Percentiles rank a stretch among this genome's conserved stretches.
Conservation (phyloP, 352 stramenopile genomes). For the Globisporangium nunn region DNA sequence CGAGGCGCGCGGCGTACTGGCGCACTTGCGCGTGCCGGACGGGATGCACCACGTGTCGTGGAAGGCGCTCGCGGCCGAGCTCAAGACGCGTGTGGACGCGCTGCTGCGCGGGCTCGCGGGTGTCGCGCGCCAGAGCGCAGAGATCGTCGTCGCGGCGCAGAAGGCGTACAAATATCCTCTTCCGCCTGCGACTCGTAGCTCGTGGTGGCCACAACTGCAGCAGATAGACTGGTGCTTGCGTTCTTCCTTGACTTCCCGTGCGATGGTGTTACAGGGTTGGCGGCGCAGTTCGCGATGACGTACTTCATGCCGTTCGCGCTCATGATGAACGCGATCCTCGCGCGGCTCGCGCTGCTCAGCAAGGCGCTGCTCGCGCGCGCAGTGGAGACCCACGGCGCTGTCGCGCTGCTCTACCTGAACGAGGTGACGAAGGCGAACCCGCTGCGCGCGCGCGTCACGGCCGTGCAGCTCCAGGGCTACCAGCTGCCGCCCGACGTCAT, state of each 20-base stretch:
- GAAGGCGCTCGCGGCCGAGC: constrained; percentile 53
- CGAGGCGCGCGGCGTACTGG: constrained; percentile 32
- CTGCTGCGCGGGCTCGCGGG: constrained; percentile 39
- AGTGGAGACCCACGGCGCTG: constrained; percentile 58
- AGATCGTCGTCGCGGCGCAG: constrained; percentile 50
- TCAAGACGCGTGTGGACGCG: constrained; percentile 47
- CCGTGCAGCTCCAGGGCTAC: constrained; percentile 67
- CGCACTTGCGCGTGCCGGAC: constrained; percentile 30
- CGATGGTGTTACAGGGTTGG: constrained; percentile 26
- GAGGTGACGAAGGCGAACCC: constrained; percentile 79
- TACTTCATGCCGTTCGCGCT: constrained; percentile 86
- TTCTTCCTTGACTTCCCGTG: constrained; percentile 5
- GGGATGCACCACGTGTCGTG: constrained; percentile 71
- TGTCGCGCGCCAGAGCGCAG: constrained; percentile 19
- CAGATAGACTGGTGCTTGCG: not conserved
- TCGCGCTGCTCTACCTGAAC: constrained; percentile 71
- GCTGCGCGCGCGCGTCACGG: constrained; percentile 59
- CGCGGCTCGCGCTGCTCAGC: constrained; percentile 46
- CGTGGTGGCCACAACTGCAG: not conserved
- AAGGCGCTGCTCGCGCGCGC: constrained; percentile 53
- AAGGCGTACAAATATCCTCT: constrained; percentile 68
- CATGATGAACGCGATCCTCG: constrained; percentile 72
- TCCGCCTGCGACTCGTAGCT: not conserved
- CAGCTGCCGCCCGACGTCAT: constrained; percentile 38
- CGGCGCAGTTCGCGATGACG: constrained; percentile 73